A percentile compares a stretch with the other conserved stretches of the same genome.
Conservation (phyloP, 75 land plant genomes). For the Sequoiadendron giganteum region DNA sequence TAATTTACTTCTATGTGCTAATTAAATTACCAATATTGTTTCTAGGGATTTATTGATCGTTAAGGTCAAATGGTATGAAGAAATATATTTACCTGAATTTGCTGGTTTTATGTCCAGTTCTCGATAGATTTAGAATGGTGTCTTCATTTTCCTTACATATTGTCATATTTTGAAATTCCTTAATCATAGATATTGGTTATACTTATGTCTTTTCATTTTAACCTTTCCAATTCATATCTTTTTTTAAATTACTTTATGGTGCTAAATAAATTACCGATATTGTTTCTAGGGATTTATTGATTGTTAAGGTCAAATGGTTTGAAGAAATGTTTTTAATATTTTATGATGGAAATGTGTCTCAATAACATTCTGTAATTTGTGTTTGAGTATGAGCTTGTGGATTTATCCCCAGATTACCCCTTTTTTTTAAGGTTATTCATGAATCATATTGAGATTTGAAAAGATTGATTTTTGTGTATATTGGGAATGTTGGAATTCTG, state of each 20-base stretch:
- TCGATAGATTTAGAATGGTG: neutral
- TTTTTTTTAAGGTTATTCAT: neutral
- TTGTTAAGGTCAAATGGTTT: neutral
- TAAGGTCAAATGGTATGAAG: neutral
- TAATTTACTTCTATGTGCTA: neutral
- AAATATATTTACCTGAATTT: no score
- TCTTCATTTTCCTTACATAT: no score
- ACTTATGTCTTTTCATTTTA: no score
- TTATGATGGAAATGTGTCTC: neutral
- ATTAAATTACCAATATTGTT: no score
- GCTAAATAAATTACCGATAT: neutral
- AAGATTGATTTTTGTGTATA: neutral
- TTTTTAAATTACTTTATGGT: neutral
- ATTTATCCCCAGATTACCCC: neutral
- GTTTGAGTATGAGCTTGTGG: neutral
- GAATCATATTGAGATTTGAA: neutral
- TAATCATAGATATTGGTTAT: neutral
- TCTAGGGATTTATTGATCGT: neutral
- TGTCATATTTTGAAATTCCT: neutral
- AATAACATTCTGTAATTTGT: neutral
- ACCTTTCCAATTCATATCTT: neutral
- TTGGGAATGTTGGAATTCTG: neutral
- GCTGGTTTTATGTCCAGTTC: neutral
- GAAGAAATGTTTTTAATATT: no score
- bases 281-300: neutral